These are phyloP conservation scores for Xerocomus amazonicus DNA, from an alignment of 1,284 basidiomycete genomes.

Conservation along the genomic window DNA sequence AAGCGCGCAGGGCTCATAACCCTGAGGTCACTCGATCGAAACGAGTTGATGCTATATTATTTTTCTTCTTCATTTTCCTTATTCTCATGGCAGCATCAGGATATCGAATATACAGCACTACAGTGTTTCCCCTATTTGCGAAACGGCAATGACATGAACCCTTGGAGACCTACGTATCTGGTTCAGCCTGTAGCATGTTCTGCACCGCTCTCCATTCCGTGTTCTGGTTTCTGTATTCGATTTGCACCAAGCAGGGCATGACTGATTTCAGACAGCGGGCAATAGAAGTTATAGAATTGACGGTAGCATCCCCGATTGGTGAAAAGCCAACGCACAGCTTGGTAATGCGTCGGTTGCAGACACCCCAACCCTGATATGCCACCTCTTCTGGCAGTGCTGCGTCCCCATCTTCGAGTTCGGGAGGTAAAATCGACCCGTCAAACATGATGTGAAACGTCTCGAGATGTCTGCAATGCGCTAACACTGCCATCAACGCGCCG, in stretches of 20 bases:
- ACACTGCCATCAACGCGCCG: slow-evolving; percentile 10
- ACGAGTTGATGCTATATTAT: background rate
- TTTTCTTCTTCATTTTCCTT: too few relatives aligned
- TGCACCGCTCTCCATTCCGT: slow-evolving; percentile 8
- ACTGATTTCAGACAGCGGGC: slow-evolving; percentile 9
- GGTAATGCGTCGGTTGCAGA: slow-evolving; percentile 7
- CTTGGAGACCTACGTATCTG: too few relatives aligned
- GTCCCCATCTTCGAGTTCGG: background rate
- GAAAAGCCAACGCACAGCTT: slow-evolving; percentile 13
- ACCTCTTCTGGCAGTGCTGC: background rate
- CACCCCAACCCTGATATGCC: slow-evolving; percentile 3
- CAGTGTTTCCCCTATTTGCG: too few relatives aligned
- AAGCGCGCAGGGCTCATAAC: slow-evolving; percentile 3
- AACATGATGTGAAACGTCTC: slow-evolving; percentile 18
- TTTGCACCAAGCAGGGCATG: slow-evolving; percentile 13
- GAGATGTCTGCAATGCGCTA: slow-evolving; percentile 12
- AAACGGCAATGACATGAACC: too few relatives aligned
- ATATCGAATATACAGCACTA: too few relatives aligned
- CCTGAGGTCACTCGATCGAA: slow-evolving; percentile 3
- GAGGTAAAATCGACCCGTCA: slow-evolving; percentile 7
- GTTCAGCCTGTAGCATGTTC: background rate
- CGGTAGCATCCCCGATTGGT: slow-evolving; percentile 5
- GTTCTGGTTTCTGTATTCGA: background rate
- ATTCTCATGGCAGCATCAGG: too few relatives aligned
- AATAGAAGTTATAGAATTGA: background rate